Conservation (phyloP, 2,329 filamentous ascomycete species). For the Keithomyces neogunnii region DNA sequence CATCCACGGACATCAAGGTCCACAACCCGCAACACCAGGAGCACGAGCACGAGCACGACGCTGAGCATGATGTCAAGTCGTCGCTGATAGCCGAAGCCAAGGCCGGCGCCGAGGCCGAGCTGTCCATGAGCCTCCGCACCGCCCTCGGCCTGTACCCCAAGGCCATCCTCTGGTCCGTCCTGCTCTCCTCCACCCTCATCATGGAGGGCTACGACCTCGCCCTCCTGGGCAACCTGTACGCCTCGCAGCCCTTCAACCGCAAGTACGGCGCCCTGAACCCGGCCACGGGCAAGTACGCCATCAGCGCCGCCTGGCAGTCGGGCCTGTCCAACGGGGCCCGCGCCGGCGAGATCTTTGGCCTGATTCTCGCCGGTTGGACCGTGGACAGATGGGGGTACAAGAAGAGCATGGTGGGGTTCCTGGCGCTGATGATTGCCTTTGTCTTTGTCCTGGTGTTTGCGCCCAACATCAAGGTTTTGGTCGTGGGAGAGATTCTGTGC, state of each 20-base stretch:
- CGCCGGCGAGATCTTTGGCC: conserved; percentile 46
- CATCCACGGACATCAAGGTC: neutral
- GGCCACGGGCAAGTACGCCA: conserved; percentile 29
- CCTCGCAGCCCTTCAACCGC: conserved; percentile 33
- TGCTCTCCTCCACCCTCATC: conserved; percentile 37
- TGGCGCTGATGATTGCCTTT: conserved; percentile 38
- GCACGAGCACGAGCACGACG: conserved; percentile 10
- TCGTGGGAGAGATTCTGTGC: conserved; percentile 39
- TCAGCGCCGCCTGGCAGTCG: conserved; percentile 49
- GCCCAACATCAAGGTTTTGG: conserved; percentile 33
- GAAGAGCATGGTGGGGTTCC: conserved; percentile 37
- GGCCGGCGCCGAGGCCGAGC: conserved; percentile 31
- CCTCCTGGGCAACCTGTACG: conserved; percentile 40
- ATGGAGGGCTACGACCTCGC: conserved; percentile 46
- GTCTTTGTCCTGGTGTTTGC: conserved; percentile 48
- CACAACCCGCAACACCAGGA: neutral
- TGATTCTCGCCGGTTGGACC: conserved; percentile 44
- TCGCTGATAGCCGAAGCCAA: conserved; percentile 29
- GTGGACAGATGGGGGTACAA: conserved; percentile 43
- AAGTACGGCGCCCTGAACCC: conserved; percentile 34
- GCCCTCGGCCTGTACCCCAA: conserved; percentile 36
- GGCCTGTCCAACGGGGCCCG: conserved; percentile 44
- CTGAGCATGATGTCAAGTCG: conserved; percentile 16
- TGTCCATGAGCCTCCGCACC: conserved; percentile 30
- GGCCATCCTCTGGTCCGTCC: conserved; percentile 38